These are phyloP conservation scores for Samsoniella hepiali DNA, from an alignment of 2,329 filamentous ascomycete genomes.

Conservation along the genomic window DNA sequence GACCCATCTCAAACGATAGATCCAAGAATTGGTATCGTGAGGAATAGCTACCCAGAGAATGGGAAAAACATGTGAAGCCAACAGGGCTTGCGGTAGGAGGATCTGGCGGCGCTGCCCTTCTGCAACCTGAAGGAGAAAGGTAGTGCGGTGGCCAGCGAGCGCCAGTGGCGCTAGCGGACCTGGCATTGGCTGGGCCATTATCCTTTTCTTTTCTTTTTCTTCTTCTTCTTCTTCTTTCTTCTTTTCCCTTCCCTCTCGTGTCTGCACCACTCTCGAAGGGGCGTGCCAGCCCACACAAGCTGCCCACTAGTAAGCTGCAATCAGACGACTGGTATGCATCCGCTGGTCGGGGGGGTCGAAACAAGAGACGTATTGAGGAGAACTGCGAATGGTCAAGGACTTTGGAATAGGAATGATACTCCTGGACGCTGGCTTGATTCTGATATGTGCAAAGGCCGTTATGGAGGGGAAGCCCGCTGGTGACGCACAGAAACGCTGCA, in stretches of 20 bases:
- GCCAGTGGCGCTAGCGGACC: conserved; percentile 18
- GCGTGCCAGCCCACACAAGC: background rate
- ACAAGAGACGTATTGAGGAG: no score
- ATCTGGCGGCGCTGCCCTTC: conserved; percentile 45
- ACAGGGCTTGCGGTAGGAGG: conserved; percentile 49
- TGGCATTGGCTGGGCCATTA: background rate
- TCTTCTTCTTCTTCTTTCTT: no score
- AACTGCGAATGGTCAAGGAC: no score
- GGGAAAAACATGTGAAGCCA: conserved; percentile 48
- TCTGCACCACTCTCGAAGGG: background rate
- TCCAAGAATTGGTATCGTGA: conserved; percentile 47
- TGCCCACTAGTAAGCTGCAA: background rate
- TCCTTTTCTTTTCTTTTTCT: background rate
- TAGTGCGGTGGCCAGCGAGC: conserved; percentile 32
- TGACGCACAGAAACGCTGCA: no score
- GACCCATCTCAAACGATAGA: conserved; percentile 48
- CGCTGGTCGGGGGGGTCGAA: background rate
- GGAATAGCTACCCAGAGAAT: conserved; percentile 55
- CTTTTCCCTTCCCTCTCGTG: background rate
- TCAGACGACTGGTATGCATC: background rate
- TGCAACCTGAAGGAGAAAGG: conserved; percentile 36
- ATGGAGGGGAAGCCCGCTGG: no score
- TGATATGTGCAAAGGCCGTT: no score
- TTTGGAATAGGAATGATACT: no score
- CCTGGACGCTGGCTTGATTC: no score